A percentile compares a stretch with the other conserved stretches of the same genome.
Evolutionary conservation across 257 asterid genomes (phyloP).

Genomic region (Linaria vulgaris): DNA sequence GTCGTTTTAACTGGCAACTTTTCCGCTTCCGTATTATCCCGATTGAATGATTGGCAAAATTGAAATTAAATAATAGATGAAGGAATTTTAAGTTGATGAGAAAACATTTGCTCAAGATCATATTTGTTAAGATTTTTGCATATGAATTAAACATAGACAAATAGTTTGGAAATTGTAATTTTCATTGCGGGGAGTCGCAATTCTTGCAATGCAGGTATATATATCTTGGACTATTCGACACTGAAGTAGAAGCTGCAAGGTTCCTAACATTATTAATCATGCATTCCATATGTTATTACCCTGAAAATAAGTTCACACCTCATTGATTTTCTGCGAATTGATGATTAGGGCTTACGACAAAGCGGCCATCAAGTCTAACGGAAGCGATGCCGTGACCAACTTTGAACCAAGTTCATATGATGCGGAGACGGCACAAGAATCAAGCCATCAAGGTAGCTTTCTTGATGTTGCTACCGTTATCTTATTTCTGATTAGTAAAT

Average conservation of each 20-base stretch:
- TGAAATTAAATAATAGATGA: too few species aligned
- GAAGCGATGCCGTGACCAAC: slow-evolving; percentile 76
- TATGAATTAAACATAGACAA: too few species aligned
- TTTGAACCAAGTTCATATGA: slow-evolving; percentile 59
- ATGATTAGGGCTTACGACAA: slow-evolving; percentile 72
- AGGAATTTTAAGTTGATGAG: too few species aligned
- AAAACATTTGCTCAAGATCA: too few species aligned
- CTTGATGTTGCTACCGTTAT: too few species aligned
- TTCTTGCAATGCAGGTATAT: slow-evolving; percentile 44
- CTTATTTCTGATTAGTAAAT: not conserved
- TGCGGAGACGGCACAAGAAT: slow-evolving; percentile 28
- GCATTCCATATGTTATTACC: slow-evolving; percentile 25
- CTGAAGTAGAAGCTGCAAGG: slow-evolving; percentile 58
- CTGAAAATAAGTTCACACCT: slow-evolving; percentile 21
- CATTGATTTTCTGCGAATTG: slow-evolving; percentile 34
- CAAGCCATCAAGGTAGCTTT: slow-evolving; percentile 38
- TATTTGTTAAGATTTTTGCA: too few species aligned
- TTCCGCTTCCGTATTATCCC: too few species aligned
- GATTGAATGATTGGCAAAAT: too few species aligned
- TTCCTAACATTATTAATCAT: slow-evolving; percentile 36
- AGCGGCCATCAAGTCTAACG: slow-evolving; percentile 71
- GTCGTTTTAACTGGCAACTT: too few species aligned
- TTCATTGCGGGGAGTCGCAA: slow-evolving; percentile 34
- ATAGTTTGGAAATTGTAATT: not conserved
- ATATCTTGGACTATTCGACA: slow-evolving; percentile 53